Conservation (phyloP, 1,284 basidiomycete species). For the Volvariella surrecta region DNA sequence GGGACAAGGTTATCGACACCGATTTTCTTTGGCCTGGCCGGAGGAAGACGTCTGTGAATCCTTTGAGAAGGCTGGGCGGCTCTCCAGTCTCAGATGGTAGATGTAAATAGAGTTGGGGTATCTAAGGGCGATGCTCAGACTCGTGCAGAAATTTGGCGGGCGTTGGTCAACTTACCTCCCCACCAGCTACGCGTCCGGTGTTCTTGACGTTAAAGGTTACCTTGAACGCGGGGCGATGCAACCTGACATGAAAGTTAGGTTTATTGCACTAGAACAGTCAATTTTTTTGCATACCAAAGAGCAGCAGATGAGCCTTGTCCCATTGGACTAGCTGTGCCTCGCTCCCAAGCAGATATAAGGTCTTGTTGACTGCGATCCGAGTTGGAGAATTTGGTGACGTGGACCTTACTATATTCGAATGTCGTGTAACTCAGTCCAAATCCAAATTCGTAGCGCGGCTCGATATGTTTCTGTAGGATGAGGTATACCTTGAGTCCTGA, state of each 20-base stretch:
- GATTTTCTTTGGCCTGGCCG: slow-evolving; percentile 34
- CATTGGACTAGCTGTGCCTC: slow-evolving; percentile 37
- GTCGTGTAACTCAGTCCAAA: slow-evolving; percentile 80
- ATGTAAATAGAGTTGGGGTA: slow-evolving; percentile 60
- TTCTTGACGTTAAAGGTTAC: slow-evolving; percentile 56
- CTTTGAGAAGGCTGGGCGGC: slow-evolving; percentile 55
- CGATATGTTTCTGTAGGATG: slow-evolving; percentile 35
- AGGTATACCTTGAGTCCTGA: too few species aligned
- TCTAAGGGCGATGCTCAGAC: slow-evolving; percentile 21
- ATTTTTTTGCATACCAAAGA: slow-evolving; percentile 30
- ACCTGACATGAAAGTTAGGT: slow-evolving; percentile 24
- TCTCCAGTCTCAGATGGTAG: slow-evolving; percentile 46
- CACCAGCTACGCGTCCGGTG: slow-evolving; percentile 43
- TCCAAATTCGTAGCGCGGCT: slow-evolving; percentile 70
- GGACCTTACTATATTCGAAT: slow-evolving; percentile 59
- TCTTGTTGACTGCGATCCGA: slow-evolving; percentile 25
- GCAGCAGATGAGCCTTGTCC: slow-evolving; percentile 45
- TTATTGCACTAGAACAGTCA: slow-evolving; percentile 1
- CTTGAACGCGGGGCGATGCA: slow-evolving; percentile 53
- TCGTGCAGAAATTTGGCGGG: not conserved
- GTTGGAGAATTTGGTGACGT: slow-evolving; percentile 28
- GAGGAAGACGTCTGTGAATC: slow-evolving; percentile 54
- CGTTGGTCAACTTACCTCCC: slow-evolving; percentile 30
- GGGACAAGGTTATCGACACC: slow-evolving; percentile 50
- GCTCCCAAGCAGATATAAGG: slow-evolving; percentile 44